These are phyloP conservation scores for Acacia confusa DNA, from an alignment of 306 rosid species.

Conservation along the genomic window DNA sequence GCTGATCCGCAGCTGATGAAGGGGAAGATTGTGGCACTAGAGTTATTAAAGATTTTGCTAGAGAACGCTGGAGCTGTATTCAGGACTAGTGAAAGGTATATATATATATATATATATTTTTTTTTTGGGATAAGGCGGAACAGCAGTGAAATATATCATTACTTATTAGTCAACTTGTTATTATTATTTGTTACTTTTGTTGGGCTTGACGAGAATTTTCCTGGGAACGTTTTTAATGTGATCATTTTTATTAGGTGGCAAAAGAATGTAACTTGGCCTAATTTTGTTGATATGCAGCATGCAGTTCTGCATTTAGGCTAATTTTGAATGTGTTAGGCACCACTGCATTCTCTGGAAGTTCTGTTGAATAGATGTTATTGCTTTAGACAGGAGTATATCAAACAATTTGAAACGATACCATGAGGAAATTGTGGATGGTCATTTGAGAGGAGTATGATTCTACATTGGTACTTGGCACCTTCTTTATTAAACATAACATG, in stretches of 20 bases:
- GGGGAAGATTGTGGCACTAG: conserved; percentile 97
- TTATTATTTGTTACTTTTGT: not conserved
- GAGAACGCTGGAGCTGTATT: conserved; percentile 99
- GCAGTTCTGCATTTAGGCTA: not conserved
- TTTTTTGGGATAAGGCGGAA: not conserved
- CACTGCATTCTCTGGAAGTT: not conserved
- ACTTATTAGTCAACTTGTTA: conserved; percentile 12
- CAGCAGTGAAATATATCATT: conserved; percentile 73
- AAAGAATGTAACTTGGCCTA: not conserved
- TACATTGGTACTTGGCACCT: not conserved
- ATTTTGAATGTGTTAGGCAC: not conserved
- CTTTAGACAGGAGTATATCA: not conserved
- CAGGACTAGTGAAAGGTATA: conserved; percentile 98
- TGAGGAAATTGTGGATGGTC: not conserved
- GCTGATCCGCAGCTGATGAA: conserved; percentile 87
- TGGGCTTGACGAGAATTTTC: not conserved
- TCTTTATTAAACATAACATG: not conserved
- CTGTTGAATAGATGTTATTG: not conserved
- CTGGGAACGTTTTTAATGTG: not conserved
- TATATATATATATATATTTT: too few relatives aligned
- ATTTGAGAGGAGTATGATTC: not conserved
- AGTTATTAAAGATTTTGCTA: conserved; percentile 89
- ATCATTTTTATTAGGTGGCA: not conserved
- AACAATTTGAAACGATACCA: not conserved
- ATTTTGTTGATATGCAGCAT: not conserved